Base-by-base conservation (phyloP, 495 filamentous ascomycete species). In the Podospora pseudopauciseta region DNA sequence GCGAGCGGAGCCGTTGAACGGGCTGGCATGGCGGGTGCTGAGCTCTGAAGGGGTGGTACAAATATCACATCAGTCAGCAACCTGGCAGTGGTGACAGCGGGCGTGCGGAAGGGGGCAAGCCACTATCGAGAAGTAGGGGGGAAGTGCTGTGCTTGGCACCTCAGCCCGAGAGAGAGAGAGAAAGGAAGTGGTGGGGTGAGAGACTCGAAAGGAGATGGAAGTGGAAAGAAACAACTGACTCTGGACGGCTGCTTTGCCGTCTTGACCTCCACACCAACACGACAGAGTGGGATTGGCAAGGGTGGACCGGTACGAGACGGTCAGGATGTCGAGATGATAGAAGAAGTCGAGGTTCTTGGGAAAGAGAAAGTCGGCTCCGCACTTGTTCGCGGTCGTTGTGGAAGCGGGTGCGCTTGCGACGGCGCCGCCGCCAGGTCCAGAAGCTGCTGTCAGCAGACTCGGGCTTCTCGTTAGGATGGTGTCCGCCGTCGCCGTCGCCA, bases 261-360 rank as follows among this genome's bases (percentile, higher is more conserved):
- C 70, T 9, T 63, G 58, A 16, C 64, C 64, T 39, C 72, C 74
- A 65, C 76, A 78, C 71, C 67, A 72, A 26, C 70, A 74, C 28
- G 67, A 68, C 13, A 77, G 69, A 2, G 60, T 63, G 3, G 75
- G 74, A 44, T 71, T 67, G 19, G 70, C n/a, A 54, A 74, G 66
- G 53, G 19, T 60, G 18, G 76, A 77, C 34, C 23, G 60, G 60
- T 75, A 77, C 4, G 71, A 73, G 69, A 75, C 65, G 70, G 69
- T 71, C 69, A 77, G 55, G 62, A 70, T 70, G 60, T 78, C 73
- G 72, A 68, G 70, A 30, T 65, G 58, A 60, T 58, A 65, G 63
- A 60, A 64, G 63, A 75, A 65, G 16, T 30, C 49, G 57, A 66
- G 63, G 28, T 19, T 53, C 26, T 66, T 53, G 30, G 61, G 28